Evolutionary conservation across 164 flowering plant genomes (phyloP), one percentile per base, ranked within the genome.

Genomic region (Cinnamomum micranthum): DNA sequence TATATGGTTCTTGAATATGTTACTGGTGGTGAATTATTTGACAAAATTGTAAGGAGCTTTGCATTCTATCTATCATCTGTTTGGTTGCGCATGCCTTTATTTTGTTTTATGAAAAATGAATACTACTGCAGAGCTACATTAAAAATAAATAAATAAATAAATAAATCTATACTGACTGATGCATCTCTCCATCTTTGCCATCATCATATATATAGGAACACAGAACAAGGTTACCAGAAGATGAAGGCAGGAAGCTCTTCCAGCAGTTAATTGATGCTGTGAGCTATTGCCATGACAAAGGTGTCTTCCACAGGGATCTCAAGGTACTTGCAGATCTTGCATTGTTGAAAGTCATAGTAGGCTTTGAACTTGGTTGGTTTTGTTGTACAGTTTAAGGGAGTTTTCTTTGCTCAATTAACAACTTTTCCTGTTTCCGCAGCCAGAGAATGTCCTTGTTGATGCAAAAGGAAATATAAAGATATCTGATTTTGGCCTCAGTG

Each of bases 401-500:
- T 41, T 41, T 41, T 41, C 47, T 41, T 41, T 41, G 2, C 47
- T 41, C 47, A 41, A 55, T 14, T 55, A 19, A 55, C 20, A 3
- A 55, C n/a, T 55, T 55, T 55, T 15, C n/a, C 60, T 55, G 7
- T 55, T 55, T 55, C 12, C 25, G 81, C 92, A 95, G 99, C 92
- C 91, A 5, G 99, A 96, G 81, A 96, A 96, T 66, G 86, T 96
- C 63, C 89, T 96, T 9, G 81, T 95, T 65, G 98, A 96, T 81
- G 84, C 86, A 50, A 82, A 82, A 35, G 98, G 99, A 76, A 89
- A 87, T 78, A 86, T 96, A 75, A 96, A 94, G 87, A 88, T 96
- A 59, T 84, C 97, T 20, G 99, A 96, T 81, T 96, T 96, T 75
- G 99, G 98, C 75, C 92, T 96, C 70, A 96, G 99, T 80, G 99